Evolutionary conservation across 202 grass and related monocot genomes (phyloP), one percentile per base, ranked within the genome.

Genomic region (Eragrostis tef): DNA sequence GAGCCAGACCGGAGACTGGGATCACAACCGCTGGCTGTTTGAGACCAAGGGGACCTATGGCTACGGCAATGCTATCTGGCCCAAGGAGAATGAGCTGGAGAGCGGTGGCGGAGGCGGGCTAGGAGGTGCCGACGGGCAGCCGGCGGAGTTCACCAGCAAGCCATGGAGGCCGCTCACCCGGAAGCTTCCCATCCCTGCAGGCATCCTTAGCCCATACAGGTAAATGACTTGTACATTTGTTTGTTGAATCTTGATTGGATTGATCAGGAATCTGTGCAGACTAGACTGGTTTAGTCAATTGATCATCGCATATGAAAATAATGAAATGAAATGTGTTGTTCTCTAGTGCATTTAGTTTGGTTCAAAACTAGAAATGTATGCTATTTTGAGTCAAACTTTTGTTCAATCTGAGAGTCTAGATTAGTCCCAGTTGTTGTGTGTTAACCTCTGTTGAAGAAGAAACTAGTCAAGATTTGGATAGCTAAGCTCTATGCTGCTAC

Each of bases 1-100:
- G 74, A 95, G 96, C 80, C 96, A 99, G 86, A 95, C 96, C 1
- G 85, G 93, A 12, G 96, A 99, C 26, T 99, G 96, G 96, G 96
- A 99, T 80, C 93, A 99, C 49, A 99, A 96, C 41, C 82, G 92
- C 2, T 99, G 96, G 96, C 66, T 99, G 7, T 99, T 99, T 12
- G 96, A 99, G 85, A 99, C 96, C 0, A 99, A 99, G 72, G 96
- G 96, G 0, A 99, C 96, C 0, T 99, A 99, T 63, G 96, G 96
- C 5, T 99, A 96, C 29, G 96, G 96, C n/a, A 99, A 99, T 87
- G 96, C 96, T 1, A 99, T 99, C 25, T 99, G 96, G 96, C 96
- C 96, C 3, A 82, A 83, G 45, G 96, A 99, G 79, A 95, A 88
- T 29, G 89, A 85, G 62, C 69, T 74, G 21, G 92, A 91, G n/a